Conservation (phyloP, 805 yeast species). For the Wickerhamomyces silvicola region DNA sequence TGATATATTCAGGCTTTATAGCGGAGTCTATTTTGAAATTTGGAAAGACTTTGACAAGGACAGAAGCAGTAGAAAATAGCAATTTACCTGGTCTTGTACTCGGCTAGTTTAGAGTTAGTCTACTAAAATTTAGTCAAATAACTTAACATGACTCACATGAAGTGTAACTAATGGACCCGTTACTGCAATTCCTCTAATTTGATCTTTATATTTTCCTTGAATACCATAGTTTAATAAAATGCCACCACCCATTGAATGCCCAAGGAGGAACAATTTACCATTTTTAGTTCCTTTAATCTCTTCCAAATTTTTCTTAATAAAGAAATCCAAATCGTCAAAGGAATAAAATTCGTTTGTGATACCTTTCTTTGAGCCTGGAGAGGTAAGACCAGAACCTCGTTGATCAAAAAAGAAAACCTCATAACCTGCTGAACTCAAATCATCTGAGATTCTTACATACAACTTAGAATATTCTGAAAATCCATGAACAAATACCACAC, state of each 20-base stretch:
- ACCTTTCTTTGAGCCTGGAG: constrained; percentile 48
- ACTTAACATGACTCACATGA: constrained; percentile 24
- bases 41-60: constrained; percentile 38
- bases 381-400: constrained; percentile 68
- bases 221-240: constrained; percentile 57
- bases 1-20: constrained; percentile 46
- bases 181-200: constrained; percentile 40
- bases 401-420: constrained; percentile 68
- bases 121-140: background rate
- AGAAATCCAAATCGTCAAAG: constrained; percentile 53
- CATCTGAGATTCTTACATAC: constrained; percentile 49
- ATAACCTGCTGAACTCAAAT: constrained; percentile 44
- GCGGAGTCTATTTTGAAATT: constrained; percentile 48
- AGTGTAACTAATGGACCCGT: constrained; percentile 56
- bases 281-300: constrained; percentile 18
- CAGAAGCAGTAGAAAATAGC: constrained; percentile 35
- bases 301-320: constrained; percentile 40
- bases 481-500: constrained; percentile 63
- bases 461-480: constrained; percentile 52
- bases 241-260: constrained; percentile 84
- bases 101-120: constrained; percentile 25
- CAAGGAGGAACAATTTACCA: constrained; percentile 46
- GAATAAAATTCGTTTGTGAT: constrained; percentile 49
- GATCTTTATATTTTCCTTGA: constrained; percentile 41
- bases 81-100: constrained; percentile 47